Base-by-base conservation (phyloP, 78 protist species). In the Diacronema lutheri region DNA sequence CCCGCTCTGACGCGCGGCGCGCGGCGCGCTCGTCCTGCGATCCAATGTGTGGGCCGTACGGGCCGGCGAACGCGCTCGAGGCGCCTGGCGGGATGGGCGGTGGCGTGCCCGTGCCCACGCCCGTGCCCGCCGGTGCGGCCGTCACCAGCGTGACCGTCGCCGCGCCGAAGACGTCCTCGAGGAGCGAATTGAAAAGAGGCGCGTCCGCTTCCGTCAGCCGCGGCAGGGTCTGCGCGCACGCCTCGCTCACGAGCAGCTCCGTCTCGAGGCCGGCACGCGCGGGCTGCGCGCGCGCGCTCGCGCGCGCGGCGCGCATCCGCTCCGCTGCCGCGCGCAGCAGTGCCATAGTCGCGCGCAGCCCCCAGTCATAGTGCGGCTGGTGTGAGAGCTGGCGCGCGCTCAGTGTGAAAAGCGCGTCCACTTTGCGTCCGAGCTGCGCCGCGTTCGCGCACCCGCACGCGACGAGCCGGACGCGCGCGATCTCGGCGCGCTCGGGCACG, bases 281-380 rank as follows among this genome's bases (percentile, higher is more conserved):
- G n/a, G n/a, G n/a, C n/a, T n/a, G n/a, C n/a, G n/a, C n/a, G n/a
- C n/a, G n/a, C n/a, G 73, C 38, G 44, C 0, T 0, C 41, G 41
- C 26, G 25, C 10, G 9, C 61, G 50, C 31, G 10, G 50, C 56
- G 19, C 96, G 91, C 56, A 58, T 38, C n/a, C 29, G 61, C 14
- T 82, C 0, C 0, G 95, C 96, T 4, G 92, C 90, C 6, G 95
- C 88, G 31, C 95, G 81, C 11, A 93, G 86, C 46, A 93, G 95
- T 12, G 96, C 87, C 44, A 93, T 85, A 62, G 92, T 92, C 88
- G 89, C 90, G 26, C 96, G 91, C 38, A 95, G 91, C 25, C 89
- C 88, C 76, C 84, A 93, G 69, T 89, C 97, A 86, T 95, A 95
- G 91, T 95, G 97, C 14, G 68, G 26, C 91, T 96, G 98, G 77